A percentile compares a stretch with the other conserved stretches of the same genome.
Conservation (phyloP, 257 asterid genomes). For the Nicotiana tomentosiformis region DNA sequence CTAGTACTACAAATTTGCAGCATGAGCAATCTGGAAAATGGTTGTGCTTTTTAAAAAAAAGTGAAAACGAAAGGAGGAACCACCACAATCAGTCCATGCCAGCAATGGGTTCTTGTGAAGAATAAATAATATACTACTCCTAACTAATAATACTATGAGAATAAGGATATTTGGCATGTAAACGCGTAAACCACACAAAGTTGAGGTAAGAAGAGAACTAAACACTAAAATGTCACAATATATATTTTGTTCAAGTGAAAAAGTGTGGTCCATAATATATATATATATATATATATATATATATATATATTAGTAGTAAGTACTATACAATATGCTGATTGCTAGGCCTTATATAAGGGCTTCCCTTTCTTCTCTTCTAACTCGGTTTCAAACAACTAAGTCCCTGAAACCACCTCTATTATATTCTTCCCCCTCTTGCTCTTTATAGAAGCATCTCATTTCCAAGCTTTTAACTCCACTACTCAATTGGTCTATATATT, state of each 20-base stretch:
- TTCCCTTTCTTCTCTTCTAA: slow-evolving; percentile 16
- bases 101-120: neutral
- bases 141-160: neutral
- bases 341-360: slow-evolving; percentile 29
- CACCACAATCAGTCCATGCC: neutral
- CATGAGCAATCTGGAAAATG: too few species aligned
- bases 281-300: too few species aligned
- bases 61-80: neutral
- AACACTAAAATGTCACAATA: neutral
- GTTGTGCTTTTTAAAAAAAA: neutral
- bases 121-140: neutral
- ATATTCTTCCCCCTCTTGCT: neutral
- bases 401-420: neutral
- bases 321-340: neutral
- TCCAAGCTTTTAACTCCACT: neutral
- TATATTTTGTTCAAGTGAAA: neutral
- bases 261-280: neutral
- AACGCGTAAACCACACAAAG: slow-evolving; percentile 17
- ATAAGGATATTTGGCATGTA: slow-evolving; percentile 17
- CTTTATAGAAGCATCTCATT: neutral
- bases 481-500: neutral
- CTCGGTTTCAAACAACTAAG: slow-evolving; percentile 19
- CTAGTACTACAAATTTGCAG: too few species aligned
- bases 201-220: slow-evolving; percentile 11
- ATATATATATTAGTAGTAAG: too few species aligned